Base-by-base conservation (phyloP, 495 filamentous ascomycete genomes). In the Pseudoneurospora amorphoporcata region DNA sequence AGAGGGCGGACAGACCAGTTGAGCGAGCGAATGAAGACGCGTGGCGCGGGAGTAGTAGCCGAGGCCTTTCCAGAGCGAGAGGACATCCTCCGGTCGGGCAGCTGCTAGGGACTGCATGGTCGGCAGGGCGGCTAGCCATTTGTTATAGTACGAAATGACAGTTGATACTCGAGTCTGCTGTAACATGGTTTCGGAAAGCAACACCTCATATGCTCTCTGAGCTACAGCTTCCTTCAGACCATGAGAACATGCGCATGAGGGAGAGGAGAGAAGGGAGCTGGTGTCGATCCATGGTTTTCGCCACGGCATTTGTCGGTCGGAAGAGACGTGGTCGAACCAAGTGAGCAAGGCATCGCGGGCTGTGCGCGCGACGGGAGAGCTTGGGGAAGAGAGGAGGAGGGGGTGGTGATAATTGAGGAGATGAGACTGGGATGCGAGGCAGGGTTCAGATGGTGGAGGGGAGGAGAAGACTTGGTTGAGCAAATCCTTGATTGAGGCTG, bases 141-240 rank as follows among this genome's bases (percentile, higher is more conserved):
- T 74, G n/a, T 75, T 80, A 81, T 82, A 86, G 73, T 85, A 85
- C 37, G 78, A 77, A 4, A 84, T 77, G 8, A 84, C 84, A 14
- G 75, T 74, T 8, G 80, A 77, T n/a, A 84, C 84, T 70, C 84
- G 84, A 7, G 84, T 86, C 76, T 86, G 84, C 77, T 86, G 84
- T 32, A 86, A 76, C 84, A 86, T 86, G 70, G 83, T 78, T 71
- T 86, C 84, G 76, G 83, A 84, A 74, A 86, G 84, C 79, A 82
- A 85, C 71, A 86, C 84, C 71, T 86, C 80, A 75, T 86, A 86
- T 38, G 84, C 84, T 72, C 84, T 82, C 5, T 73, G 78, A 68
- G 79, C 76, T 47, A 84, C 79, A 45, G 41, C 58, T 61, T 69
- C 10, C 14, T 76, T 78, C 10, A 80, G 73, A 7, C 69, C 69